phyloP scores from a whole-genome alignment of 192 early-diverging fungal genomes.

The Linnemannia schmuckeri region DNA sequence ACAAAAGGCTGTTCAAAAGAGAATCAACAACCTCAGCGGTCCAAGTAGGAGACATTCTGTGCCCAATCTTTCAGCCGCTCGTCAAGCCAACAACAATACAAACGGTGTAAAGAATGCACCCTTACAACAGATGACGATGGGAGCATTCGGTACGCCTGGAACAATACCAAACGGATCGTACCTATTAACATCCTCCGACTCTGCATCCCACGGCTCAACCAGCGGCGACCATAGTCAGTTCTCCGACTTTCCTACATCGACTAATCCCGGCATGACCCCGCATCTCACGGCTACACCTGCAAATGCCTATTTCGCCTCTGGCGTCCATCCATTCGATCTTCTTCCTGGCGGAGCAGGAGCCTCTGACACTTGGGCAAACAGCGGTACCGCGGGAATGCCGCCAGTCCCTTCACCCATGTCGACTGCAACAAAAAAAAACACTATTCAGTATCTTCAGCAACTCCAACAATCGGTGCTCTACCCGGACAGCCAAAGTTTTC shows the following conservation, averaged over 20 bases:
- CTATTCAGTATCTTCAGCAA: slow-evolving; percentile 44
- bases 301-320: slow-evolving; percentile 9
- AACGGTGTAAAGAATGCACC: background rate
- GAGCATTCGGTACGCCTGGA: background rate
- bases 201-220: background rate
- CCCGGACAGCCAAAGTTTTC: background rate
- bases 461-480: slow-evolving; percentile 33
- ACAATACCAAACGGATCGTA: background rate
- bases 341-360: background rate
- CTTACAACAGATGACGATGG: slow-evolving; percentile 8
- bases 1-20: background rate
- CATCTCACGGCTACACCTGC: slow-evolving; percentile 15
- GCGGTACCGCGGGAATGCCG: background rate
- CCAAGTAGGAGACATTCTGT: slow-evolving; percentile 27
- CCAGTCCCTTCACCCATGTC: slow-evolving; percentile 21
- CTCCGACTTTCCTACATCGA: slow-evolving; percentile 6
- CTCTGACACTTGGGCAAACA: background rate
- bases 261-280: background rate
- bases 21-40: slow-evolving; percentile 4
- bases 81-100: background rate
- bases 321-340: slow-evolving; percentile 33
- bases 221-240: background rate
- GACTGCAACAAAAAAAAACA: slow-evolving; percentile 11
- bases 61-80: slow-evolving; percentile 4
- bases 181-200: slow-evolving; percentile 31